Percentiles rank a stretch among this genome's conserved stretches.
Evolutionary conservation across 2,329 filamentous ascomycete species (phyloP).

Genomic region (Talaromyces marneffei): DNA sequence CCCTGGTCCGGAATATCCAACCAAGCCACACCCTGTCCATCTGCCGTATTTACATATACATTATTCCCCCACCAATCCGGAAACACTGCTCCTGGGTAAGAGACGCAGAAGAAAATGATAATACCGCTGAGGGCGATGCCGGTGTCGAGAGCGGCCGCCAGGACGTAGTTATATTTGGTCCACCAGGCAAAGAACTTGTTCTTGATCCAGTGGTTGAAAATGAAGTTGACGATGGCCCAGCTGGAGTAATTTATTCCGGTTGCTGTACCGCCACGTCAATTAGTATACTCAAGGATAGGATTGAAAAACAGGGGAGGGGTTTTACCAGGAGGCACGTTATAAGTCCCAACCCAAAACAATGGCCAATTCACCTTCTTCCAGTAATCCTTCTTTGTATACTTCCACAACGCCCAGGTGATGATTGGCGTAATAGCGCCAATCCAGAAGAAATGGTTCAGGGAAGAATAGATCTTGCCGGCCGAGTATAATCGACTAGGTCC

Average conservation of each 20-base stretch:
- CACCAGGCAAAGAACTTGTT: slow-evolving; percentile 52
- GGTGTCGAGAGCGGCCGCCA: slow-evolving; percentile 37
- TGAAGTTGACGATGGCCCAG: slow-evolving; percentile 46
- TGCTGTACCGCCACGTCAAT: slow-evolving; percentile 19
- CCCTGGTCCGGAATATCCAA: slow-evolving; percentile 23
- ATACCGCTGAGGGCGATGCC: slow-evolving; percentile 30
- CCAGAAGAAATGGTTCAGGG: slow-evolving; percentile 49
- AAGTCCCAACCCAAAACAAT: slow-evolving; percentile 14
- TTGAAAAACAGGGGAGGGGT: background rate
- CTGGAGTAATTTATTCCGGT: slow-evolving; percentile 34
- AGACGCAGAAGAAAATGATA: slow-evolving; percentile 33
- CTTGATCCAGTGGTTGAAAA: slow-evolving; percentile 74
- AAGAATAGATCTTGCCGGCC: slow-evolving; percentile 43
- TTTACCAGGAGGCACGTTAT: slow-evolving; percentile 12
- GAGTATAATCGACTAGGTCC: slow-evolving; percentile 47
- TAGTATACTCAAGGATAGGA: background rate
- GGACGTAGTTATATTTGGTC: slow-evolving; percentile 42
- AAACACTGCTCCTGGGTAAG: slow-evolving; percentile 27
- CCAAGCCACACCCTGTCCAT: slow-evolving; percentile 26
- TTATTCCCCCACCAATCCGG: slow-evolving; percentile 32
- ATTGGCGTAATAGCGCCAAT: slow-evolving; percentile 43
- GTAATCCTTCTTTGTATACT: slow-evolving; percentile 25
- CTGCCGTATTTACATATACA: slow-evolving; percentile 28
- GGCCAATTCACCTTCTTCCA: slow-evolving; percentile 26
- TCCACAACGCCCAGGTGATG: slow-evolving; percentile 29